Conservation (phyloP, 352 stramenopile genomes). For the Pythium rhizo-oryzae region DNA sequence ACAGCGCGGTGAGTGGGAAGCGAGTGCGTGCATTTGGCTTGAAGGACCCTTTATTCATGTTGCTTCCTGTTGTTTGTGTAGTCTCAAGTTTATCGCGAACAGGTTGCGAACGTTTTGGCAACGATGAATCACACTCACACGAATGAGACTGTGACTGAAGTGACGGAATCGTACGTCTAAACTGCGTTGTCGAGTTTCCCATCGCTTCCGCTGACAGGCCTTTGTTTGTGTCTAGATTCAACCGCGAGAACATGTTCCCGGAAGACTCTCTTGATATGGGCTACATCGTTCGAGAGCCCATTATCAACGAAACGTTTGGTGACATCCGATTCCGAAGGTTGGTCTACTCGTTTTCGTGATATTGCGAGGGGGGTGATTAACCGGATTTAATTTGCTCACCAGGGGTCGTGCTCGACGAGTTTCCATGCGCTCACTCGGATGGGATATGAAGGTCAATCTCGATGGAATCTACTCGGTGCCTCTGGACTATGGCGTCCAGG, state of each 20-base stretch:
- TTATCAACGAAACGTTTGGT: constrained; percentile 90
- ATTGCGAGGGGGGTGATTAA: constrained; percentile 1
- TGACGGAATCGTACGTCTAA: constrained; percentile 74
- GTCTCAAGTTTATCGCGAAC: constrained; percentile 87
- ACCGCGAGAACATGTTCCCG: constrained; percentile 84
- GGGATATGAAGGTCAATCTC: constrained; percentile 91
- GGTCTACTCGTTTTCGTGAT: not conserved
- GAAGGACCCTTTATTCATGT: not conserved
- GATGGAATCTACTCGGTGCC: constrained; percentile 88
- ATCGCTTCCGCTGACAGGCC: not conserved
- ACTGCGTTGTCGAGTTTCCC: not conserved
- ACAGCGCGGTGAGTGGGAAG: constrained; percentile 66
- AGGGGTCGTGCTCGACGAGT: constrained; percentile 83
- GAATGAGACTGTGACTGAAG: constrained; percentile 86
- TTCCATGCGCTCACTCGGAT: constrained; percentile 87
- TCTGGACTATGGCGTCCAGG: constrained; percentile 88
- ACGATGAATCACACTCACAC: constrained; percentile 89
- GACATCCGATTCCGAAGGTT: constrained; percentile 89
- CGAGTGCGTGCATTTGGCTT: not conserved
- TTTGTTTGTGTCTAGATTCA: constrained; percentile 54
- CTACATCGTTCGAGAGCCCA: constrained; percentile 85
- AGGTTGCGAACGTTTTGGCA: constrained; percentile 81
- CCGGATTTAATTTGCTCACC: not conserved
- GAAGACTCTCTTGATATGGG: constrained; percentile 88
- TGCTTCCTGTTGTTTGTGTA: constrained; percentile 26